Base-by-base conservation (phyloP, 257 asterid species). In the Plantago elongata region DNA sequence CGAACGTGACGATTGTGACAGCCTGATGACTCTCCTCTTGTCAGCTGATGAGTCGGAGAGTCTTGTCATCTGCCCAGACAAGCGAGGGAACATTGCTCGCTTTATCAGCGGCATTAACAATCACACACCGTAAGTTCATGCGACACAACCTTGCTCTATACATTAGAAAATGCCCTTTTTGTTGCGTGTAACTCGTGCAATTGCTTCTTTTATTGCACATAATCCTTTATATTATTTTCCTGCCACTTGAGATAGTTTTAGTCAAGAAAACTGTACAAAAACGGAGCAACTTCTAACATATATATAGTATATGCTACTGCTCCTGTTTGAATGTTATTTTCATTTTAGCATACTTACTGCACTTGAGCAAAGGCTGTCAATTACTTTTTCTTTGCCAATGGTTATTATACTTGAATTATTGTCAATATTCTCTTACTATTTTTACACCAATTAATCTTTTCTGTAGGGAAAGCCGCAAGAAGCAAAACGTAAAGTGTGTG, bases 11-110 rank as follows among this genome's bases (percentile, higher is more conserved):
- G 95, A 89, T 58, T 87, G 95, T 51, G 97, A 89, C 64, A 81
- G 97, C 83, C 61, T 89, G 83, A 89, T 89, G 97, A 89, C 95
- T 29, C 97, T 89, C 43, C 90, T 89, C 67, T 78, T 81, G 42
- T 84, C 97, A 22, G 52, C 74, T 0, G 83, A 84, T 57, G 76
- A 84, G 6, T 72, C 83, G 13, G 72, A 73, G 59, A 87, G 92
- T 50, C 92, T 89, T 18, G 80, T 87, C 17, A 78, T 89, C 72
- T 89, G 97, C 69, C 90, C 97, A 68, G 97, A 89, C 72, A 87
- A 81, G 73, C 88, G 86, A 46, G 95, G 95, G 66, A 87, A 89
- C 68, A 75, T 89, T 44, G 78, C 97, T 29, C 95, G 97, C 22
- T 89, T 89, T 62, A 78, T 89, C 22, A 87, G 78, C 75, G 97